Evolutionary conservation across 805 yeast genomes (phyloP), one percentile per base, ranked within the genome.

Genomic region (Hanseniaspora thailandica): DNA sequence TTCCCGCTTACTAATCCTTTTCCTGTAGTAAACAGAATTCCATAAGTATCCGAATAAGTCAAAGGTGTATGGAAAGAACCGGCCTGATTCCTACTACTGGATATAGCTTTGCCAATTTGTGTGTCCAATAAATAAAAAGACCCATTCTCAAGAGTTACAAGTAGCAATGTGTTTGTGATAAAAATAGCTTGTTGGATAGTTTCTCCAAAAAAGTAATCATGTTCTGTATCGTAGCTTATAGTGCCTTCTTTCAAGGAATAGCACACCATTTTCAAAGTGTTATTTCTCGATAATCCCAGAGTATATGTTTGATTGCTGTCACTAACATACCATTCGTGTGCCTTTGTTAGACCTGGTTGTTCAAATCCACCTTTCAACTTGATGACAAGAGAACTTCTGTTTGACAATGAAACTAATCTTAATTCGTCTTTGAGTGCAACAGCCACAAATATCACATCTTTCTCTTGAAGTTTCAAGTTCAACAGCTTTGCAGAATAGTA

Each of bases 1-100:
- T 55, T 59, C 3, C 69, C 69, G 0, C 61, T 51, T 30, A 61
- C 60, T n/a, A 65, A 40, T 13, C 60, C 57, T 47, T 62, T 62
- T 19, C 57, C 61, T 5, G 69, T 63, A 28, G 63, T 25, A 43
- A 26, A 43, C n/a, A 30, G 17, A 5, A 43, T 43, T 12, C 46
- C 46, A 43, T 10, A 43, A 9, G 5, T 17, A 17, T 43, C 22
- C 2, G 46, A 30, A 25, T 43, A 43, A 12, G 33, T 13, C 13
- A 26, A 10, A 13, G 33, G 23, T 17, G 19, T 7, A 6, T 17
- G 13, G 10, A 9, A 12, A 15, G 4, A n/a, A 5, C 20, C 12
- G n/a, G 12, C 8, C 12, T 26, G 13, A 8, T 25, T 17, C 23
- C n/a, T 25, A 15, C 6, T 26, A 23, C 41, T 41, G n/a, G 23